Evolutionary conservation across 306 rosid genomes (phyloP), one percentile per base, ranked within the genome.

Genomic region (Cicer yamashitae): DNA sequence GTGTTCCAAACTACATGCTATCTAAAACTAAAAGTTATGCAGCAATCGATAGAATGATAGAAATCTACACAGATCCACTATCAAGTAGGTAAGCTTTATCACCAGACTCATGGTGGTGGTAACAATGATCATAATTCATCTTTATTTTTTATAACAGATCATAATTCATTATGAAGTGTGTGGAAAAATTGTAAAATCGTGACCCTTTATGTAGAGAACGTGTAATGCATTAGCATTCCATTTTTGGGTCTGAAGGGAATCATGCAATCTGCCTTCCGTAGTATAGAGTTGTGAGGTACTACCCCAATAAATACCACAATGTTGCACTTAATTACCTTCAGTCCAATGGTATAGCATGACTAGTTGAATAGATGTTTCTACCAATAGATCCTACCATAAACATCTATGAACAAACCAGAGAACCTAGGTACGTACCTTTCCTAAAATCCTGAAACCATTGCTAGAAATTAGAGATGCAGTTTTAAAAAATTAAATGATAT

Each of bases 41-140:
- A 67, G 68, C 52, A 13, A 41, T 14, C 43, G 37, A 63, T 17
- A 18, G 60, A 54, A 34, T 53, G 45, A 64, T 43, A 58, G 44
- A 72, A 34, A 70, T 58, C 50, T 56, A 69, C 70, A 75, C 8
- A 69, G 11, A 58, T 77, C 62, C 53, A 57, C 46, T 25, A 22
- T 15, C 3, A 69, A 38, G 9, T 39, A 18, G 18, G n/a, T 58
- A 40, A 46, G 44, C 68, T 38, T 7, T 59, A 77, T 17, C 44
- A 67, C 59, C 25, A 63, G 12, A 63, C 12, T 39, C 15, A 1
- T 63, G 11, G 10, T 13, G 37, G 44, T 30, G 17, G 18, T 6
- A 37, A 61, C 20, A 30, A 61, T 61, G 13, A 37, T n/a, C 66
- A 14, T 50, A 68, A 34, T 44, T 44, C 11, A 67, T 68, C 57